A percentile compares a stretch with the other conserved stretches of the same genome.
Conservation (phyloP, 306 rosid genomes). For the Hippophae rhamnoides region DNA sequence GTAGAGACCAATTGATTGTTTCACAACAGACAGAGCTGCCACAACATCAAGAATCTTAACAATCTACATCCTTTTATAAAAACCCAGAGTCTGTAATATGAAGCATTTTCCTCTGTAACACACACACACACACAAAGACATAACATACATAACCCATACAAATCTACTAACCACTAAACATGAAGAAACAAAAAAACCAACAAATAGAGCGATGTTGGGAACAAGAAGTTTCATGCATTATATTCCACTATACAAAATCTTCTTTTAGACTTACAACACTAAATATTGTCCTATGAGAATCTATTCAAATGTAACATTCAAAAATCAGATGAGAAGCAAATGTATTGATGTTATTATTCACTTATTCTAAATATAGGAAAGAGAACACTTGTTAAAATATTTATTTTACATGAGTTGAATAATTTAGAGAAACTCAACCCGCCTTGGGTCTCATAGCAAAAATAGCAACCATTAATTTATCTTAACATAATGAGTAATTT, state of each 20-base stretch:
- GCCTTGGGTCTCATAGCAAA: slow-evolving; percentile 6
- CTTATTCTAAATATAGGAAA: background rate
- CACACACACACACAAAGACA: background rate
- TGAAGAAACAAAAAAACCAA: no score
- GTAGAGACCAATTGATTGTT: slow-evolving; percentile 18
- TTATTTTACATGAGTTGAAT: slow-evolving; percentile 6
- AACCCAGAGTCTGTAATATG: slow-evolving; percentile 19
- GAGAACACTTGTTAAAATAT: slow-evolving; percentile 2
- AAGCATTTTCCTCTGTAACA: slow-evolving; percentile 20
- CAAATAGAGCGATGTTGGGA: no score
- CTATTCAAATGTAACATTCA: no score
- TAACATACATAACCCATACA: no score
- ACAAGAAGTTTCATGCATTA: no score
- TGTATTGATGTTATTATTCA: no score
- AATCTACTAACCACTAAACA: no score
- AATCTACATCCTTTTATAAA: slow-evolving; percentile 27
- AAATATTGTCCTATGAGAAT: no score
- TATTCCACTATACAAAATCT: no score
- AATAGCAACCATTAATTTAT: slow-evolving; percentile 5
- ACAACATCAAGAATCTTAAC: slow-evolving; percentile 24
- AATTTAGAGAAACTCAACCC: slow-evolving; percentile 2
- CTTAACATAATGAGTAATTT: slow-evolving; percentile 1
- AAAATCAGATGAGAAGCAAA: no score
- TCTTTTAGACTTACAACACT: no score
- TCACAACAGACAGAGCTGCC: slow-evolving; percentile 21